Conservation (phyloP, 345 rosid species). For the Ricinus communis region DNA sequence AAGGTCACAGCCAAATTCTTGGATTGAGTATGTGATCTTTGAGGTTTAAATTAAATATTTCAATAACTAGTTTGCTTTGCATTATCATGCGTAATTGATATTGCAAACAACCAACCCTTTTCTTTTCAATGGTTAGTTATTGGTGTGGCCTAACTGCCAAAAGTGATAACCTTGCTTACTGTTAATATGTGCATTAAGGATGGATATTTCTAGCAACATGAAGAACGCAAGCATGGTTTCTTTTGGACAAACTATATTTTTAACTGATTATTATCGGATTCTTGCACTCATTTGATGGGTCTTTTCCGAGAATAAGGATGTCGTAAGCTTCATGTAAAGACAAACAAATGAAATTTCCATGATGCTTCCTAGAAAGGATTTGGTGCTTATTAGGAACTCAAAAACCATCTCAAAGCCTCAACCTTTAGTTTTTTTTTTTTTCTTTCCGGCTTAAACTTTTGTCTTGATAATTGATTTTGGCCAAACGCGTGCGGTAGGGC, state of each 20-base stretch:
- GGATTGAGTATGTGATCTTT: too few species aligned
- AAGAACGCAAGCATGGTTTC: too few species aligned
- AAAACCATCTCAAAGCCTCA: background rate
- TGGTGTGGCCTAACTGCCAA: too few species aligned
- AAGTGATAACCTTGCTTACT: too few species aligned
- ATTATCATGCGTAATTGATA: background rate
- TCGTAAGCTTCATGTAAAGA: background rate
- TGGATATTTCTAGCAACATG: too few species aligned
- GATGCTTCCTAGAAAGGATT: background rate
- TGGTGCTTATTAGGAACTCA: background rate
- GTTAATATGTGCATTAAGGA: too few species aligned
- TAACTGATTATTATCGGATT: background rate
- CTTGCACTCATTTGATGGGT: background rate
- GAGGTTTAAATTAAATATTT: too few species aligned
- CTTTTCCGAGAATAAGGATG: background rate
- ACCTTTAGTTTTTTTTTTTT: background rate
- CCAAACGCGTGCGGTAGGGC: slow-evolving; percentile 3
- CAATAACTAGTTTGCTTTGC: background rate
- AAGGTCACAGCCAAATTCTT: too few species aligned
- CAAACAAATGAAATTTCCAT: slow-evolving; percentile 13
- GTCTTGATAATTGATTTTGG: too few species aligned
- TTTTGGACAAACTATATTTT: too few species aligned
- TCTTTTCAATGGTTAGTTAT: too few species aligned
- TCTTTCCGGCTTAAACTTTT: background rate
- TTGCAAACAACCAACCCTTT: too few species aligned